A percentile compares a stretch with the other conserved stretches of the same genome.
Conservation (phyloP, 768 basidiomycete genomes). For the Boletus speciosus region DNA sequence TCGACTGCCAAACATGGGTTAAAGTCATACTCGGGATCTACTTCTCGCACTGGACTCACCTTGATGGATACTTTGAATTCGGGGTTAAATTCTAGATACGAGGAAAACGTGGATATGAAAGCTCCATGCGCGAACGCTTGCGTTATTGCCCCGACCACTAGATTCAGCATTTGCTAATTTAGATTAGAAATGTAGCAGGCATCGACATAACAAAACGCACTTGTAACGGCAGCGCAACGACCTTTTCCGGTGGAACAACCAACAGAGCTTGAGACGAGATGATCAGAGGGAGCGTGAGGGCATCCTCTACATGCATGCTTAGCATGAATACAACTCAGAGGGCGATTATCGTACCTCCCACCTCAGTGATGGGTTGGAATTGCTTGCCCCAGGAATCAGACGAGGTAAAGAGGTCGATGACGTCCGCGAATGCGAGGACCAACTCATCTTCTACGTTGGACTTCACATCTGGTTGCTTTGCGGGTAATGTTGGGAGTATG, state of each 20-base stretch:
- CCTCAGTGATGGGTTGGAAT: constrained; percentile 53
- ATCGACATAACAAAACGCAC: constrained; percentile 32
- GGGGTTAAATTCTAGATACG: constrained; percentile 28
- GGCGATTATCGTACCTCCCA: constrained; percentile 31
- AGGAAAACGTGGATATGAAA: constrained; percentile 47
- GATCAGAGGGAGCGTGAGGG: constrained; percentile 45
- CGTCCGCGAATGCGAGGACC: constrained; percentile 68
- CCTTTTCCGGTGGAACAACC: constrained; percentile 49
- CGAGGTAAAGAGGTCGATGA: constrained; percentile 56
- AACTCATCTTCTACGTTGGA: constrained; percentile 59
- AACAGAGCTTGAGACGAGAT: constrained; percentile 60
- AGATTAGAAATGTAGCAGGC: constrained; percentile 8
- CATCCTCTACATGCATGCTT: constrained; percentile 35
- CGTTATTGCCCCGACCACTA: constrained; percentile 46
- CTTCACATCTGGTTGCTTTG: constrained; percentile 32
- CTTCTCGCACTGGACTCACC: constrained; percentile 3
- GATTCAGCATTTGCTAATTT: constrained; percentile 24
- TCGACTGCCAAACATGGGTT: constrained; percentile 21
- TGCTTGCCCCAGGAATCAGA: constrained; percentile 62
- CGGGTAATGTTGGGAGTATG: constrained; percentile 31
- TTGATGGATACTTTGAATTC: constrained; percentile 19
- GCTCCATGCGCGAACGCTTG: constrained; percentile 54
- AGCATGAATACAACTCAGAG: constrained; percentile 1
- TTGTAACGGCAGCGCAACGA: constrained; percentile 59
- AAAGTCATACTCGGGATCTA: background rate